These are phyloP conservation scores for Trametes maxima DNA, from an alignment of 768 basidiomycete genomes.

Conservation along the genomic window DNA sequence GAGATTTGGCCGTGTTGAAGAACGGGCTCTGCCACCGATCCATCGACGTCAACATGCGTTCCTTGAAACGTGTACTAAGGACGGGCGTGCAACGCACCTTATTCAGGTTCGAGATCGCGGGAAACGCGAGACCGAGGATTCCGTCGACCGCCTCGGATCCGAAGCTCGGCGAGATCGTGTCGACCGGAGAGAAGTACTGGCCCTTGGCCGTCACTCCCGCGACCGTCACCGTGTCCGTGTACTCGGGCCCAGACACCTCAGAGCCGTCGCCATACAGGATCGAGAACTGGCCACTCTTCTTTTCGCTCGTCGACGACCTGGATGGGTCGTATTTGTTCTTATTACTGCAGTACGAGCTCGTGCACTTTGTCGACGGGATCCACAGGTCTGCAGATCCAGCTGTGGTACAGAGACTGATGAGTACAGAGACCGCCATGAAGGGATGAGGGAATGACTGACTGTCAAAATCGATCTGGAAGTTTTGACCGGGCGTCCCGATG, in stretches of 20 bases:
- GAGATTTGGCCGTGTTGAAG: conserved; percentile 45
- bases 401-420: neutral
- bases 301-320: conserved; percentile 30
- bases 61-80: too few relatives aligned
- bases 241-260: conserved; percentile 35
- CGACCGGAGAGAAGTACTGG: conserved; percentile 26
- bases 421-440: neutral
- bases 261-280: conserved; percentile 44
- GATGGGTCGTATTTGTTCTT: conserved; percentile 34
- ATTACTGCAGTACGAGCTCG: conserved; percentile 5
- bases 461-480: conserved; percentile 26
- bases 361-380: conserved; percentile 25
- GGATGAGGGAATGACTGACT: neutral
- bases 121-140: conserved; percentile 31
- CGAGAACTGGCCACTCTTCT: conserved; percentile 30
- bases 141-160: conserved; percentile 23
- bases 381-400: conserved; percentile 27
- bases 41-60: too few relatives aligned
- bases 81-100: conserved; percentile 42
- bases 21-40: conserved; percentile 30
- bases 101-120: conserved; percentile 22
- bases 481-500: conserved; percentile 49
- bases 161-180: conserved; percentile 20
- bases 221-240: conserved; percentile 38
- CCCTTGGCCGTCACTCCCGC: conserved; percentile 31